phyloP scores from a whole-genome alignment of 2,329 filamentous ascomycete genomes.

The Fusarium buharicum region DNA sequence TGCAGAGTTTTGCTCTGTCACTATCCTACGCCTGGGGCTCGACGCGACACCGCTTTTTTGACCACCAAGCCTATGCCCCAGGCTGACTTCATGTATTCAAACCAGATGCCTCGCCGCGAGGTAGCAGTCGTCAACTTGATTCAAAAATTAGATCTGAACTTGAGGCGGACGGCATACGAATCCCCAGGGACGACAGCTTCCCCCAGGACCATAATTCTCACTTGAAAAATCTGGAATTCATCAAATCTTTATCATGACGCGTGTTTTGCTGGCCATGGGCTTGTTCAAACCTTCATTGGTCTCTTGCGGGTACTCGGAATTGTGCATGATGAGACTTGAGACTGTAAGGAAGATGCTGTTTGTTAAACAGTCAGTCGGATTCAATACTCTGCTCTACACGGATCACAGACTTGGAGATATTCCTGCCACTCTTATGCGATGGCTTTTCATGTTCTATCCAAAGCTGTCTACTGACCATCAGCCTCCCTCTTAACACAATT shows the following conservation, averaged over 20 bases:
- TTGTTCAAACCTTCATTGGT: not conserved
- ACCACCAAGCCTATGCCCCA: slow-evolving; percentile 15
- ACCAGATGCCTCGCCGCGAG: slow-evolving; percentile 1
- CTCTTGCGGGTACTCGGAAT: not conserved
- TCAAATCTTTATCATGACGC: not conserved
- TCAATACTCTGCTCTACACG: not conserved
- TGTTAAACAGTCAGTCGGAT: no score
- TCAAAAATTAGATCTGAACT: slow-evolving; percentile 23
- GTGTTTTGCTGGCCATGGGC: not conserved
- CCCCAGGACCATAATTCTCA: slow-evolving; percentile 22
- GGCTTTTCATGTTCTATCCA: no score
- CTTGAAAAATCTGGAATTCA: slow-evolving; percentile 19
- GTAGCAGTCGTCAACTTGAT: slow-evolving; percentile 3
- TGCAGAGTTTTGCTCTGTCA: slow-evolving; percentile 24
- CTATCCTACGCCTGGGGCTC: slow-evolving; percentile 5
- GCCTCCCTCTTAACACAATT: no score
- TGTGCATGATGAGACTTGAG: not conserved
- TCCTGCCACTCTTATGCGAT: no score
- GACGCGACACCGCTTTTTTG: slow-evolving; percentile 29
- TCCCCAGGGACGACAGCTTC: slow-evolving; percentile 2
- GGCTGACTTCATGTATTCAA: slow-evolving; percentile 24
- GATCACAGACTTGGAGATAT: not conserved
- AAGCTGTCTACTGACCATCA: no score
- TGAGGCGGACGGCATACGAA: slow-evolving; percentile 5
- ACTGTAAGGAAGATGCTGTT: no score